These are phyloP conservation scores for Thuidium tamariscinum DNA, from an alignment of 225 moss, liverwort and hornwort species.

Conservation along the genomic window DNA sequence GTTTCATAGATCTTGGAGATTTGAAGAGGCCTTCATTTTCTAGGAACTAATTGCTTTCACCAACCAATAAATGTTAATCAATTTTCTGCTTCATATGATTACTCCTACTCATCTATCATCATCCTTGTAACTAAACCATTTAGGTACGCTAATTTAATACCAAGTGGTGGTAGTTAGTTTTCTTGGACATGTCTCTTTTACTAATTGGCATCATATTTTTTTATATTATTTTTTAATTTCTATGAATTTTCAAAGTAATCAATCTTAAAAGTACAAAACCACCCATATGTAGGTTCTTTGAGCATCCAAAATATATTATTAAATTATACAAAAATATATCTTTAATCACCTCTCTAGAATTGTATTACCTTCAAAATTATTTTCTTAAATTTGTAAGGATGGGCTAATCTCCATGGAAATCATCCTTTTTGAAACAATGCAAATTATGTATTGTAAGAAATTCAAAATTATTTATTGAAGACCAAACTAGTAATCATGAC, in stretches of 20 bases:
- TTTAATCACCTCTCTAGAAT: background rate
- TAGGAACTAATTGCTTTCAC: background rate
- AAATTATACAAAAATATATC: background rate
- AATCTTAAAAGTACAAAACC: background rate
- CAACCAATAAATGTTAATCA: background rate
- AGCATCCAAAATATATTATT: background rate
- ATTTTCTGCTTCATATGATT: background rate
- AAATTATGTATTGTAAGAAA: too few relatives aligned
- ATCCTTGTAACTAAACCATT: background rate
- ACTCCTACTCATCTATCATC: background rate
- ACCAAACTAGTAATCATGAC: too few relatives aligned
- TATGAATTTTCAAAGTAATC: background rate
- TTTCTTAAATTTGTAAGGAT: too few relatives aligned
- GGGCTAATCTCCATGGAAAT: too few relatives aligned
- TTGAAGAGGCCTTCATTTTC: background rate
- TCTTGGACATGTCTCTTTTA: too few relatives aligned
- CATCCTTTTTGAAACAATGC: too few relatives aligned
- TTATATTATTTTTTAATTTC: background rate
- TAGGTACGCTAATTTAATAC: accelerated
- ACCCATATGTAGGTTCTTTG: accelerated
- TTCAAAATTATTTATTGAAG: too few relatives aligned
- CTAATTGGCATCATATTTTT: background rate
- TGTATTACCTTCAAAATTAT: background rate
- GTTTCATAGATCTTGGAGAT: background rate
- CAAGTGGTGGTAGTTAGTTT: background rate